Percentiles rank a stretch among this genome's conserved stretches.
Conservation (phyloP, 441 rosid genomes). For the Pelargonium exstipulatum region DNA sequence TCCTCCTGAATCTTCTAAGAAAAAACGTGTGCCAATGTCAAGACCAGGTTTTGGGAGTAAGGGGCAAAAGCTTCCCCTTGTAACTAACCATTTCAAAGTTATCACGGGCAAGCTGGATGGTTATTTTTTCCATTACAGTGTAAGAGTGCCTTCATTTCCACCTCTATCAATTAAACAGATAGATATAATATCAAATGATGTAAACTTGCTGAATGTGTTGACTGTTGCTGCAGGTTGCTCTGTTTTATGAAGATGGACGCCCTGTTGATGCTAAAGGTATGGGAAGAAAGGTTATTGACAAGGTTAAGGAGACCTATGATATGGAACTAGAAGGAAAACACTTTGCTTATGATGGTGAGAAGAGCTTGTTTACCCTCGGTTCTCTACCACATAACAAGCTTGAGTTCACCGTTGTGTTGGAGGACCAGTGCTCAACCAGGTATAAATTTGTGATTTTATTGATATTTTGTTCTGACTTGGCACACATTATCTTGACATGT, state of each 20-base stretch:
- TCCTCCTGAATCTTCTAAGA: slow-evolving; percentile 22
- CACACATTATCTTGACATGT: slow-evolving; percentile 1
- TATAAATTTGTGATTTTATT: not conserved
- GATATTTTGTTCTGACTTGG: slow-evolving; percentile 16
- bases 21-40: slow-evolving; percentile 42
- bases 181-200: not conserved
- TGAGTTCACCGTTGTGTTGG: slow-evolving; percentile 56
- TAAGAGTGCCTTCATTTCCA: slow-evolving; percentile 19
- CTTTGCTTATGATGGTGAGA: slow-evolving; percentile 60
- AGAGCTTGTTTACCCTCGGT: slow-evolving; percentile 52
- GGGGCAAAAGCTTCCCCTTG: slow-evolving; percentile 37
- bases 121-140: slow-evolving; percentile 47
- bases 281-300: slow-evolving; percentile 43
- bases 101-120: slow-evolving; percentile 30
- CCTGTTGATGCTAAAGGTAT: slow-evolving; percentile 46
- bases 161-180: not conserved
- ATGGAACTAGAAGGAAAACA: slow-evolving; percentile 38
- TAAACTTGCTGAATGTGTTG: not conserved
- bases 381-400: slow-evolving; percentile 48
- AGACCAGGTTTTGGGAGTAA: slow-evolving; percentile 36
- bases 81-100: slow-evolving; percentile 53
- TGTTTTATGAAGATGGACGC: slow-evolving; percentile 49
- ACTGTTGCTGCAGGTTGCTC: slow-evolving; percentile 34
- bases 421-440: slow-evolving; percentile 31
- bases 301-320: slow-evolving; percentile 43